phyloP scores from a whole-genome alignment of 495 filamentous ascomycete genomes.

The Aspergillus nanangensis region DNA sequence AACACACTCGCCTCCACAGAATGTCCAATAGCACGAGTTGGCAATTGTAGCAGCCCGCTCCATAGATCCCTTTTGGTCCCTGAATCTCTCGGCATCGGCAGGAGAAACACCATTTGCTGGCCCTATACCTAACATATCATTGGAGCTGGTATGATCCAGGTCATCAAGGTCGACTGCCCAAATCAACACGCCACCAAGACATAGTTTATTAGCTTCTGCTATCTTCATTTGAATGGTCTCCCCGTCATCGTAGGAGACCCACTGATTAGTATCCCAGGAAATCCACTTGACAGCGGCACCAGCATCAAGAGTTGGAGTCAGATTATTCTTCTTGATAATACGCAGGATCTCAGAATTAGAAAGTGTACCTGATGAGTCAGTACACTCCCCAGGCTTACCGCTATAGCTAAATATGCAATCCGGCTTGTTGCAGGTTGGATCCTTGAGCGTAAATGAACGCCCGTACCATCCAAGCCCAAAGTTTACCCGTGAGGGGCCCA shows the following conservation, averaged over 20 bases:
- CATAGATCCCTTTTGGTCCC: background rate
- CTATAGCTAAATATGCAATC: background rate
- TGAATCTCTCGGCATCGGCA: background rate
- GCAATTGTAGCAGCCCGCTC: background rate
- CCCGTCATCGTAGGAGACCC: slow-evolving; percentile 6
- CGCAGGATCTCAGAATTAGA: background rate
- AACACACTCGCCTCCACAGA: background rate
- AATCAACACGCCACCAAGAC: slow-evolving; percentile 5
- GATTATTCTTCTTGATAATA: background rate
- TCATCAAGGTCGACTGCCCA: slow-evolving; percentile 5
- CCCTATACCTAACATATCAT: slow-evolving; percentile 1
- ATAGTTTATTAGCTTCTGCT: background rate
- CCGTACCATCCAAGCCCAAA: slow-evolving; percentile 3
- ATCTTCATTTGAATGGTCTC: slow-evolving; percentile 3
- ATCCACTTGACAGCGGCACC: slow-evolving; percentile 1
- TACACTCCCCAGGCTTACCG: background rate
- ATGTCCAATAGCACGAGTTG: slow-evolving; percentile 4
- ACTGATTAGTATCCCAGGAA: slow-evolving; percentile 4
- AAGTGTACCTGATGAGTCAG: background rate
- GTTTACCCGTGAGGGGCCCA: background rate
- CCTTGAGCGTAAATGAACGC: background rate
- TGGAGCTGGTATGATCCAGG: background rate
- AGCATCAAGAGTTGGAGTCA: background rate
- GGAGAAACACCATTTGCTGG: slow-evolving; percentile 1
- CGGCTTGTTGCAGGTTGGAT: slow-evolving; percentile 1